Evolutionary conservation across 2,329 filamentous ascomycete genomes (phyloP).

Genomic region (Tolypocladium inflatum): DNA sequence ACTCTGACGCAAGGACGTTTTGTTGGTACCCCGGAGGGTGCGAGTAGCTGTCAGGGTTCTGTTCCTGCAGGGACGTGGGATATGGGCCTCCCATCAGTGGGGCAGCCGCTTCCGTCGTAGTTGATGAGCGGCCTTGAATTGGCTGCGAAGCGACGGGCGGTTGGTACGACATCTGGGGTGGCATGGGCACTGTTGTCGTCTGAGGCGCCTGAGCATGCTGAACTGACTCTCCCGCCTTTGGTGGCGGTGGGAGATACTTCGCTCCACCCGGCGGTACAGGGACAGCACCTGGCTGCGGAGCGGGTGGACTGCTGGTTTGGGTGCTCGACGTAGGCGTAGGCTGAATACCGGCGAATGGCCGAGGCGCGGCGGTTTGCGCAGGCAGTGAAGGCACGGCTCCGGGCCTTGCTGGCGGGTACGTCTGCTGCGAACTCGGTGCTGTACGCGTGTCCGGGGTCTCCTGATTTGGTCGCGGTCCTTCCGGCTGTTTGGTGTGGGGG

Average conservation of each 20-base stretch:
- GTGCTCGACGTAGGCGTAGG: conserved; percentile 32
- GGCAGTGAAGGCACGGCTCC: conserved; percentile 35
- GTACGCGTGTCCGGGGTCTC: conserved; percentile 20
- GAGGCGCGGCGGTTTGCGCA: conserved; percentile 28
- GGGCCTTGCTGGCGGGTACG: conserved; percentile 35
- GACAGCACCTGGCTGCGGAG: conserved; percentile 48
- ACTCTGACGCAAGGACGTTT: conserved; percentile 41
- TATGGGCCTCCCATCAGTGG: conserved; percentile 14
- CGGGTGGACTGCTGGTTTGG: conserved; percentile 30
- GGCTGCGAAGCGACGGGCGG: conserved; percentile 31
- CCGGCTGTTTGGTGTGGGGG: conserved; percentile 28
- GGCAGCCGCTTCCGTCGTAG: conserved; percentile 22
- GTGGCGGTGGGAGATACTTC: conserved; percentile 36
- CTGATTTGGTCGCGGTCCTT: conserved; percentile 1
- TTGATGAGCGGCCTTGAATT: conserved; percentile 35
- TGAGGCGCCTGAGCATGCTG: conserved; percentile 20
- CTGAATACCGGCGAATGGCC: conserved; percentile 23
- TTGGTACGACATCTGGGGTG: conserved; percentile 38
- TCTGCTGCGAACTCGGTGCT: conserved; percentile 7
- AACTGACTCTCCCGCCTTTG: conserved; percentile 37
- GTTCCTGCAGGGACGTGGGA: conserved; percentile 16
- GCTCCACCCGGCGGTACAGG: conserved; percentile 30
- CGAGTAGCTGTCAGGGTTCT: conserved; percentile 20
- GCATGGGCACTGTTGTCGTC: conserved; percentile 33
- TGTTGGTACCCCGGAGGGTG: conserved; percentile 50